These are phyloP conservation scores for Tieghemostelium lacteum DNA, from an alignment of 78 protist species.

Conservation along the genomic window DNA sequence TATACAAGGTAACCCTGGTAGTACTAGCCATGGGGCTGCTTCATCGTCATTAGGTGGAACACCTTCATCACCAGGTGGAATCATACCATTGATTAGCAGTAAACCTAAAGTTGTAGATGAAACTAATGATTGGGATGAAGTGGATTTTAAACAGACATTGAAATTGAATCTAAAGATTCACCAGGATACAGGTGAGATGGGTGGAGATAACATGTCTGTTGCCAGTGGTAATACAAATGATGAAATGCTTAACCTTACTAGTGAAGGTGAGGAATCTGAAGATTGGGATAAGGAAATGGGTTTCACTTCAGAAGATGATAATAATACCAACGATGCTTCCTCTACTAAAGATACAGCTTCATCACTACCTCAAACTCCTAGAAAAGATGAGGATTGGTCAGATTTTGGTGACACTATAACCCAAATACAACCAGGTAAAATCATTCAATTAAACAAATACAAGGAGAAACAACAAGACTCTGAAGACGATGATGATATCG, in stretches of 20 bases:
- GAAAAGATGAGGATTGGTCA: conserved; percentile 63
- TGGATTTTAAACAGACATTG: conserved; percentile 28
- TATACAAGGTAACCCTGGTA: not conserved
- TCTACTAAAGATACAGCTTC: not conserved
- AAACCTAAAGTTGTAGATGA: conserved; percentile 52
- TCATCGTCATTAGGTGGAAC: not conserved
- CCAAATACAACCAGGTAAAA: conserved; percentile 8
- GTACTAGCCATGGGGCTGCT: not conserved
- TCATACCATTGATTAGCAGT: conserved; percentile 9
- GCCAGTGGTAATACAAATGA: not conserved
- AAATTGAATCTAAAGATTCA: conserved; percentile 54
- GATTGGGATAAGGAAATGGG: conserved; percentile 78
- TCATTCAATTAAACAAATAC: conserved; percentile 15
- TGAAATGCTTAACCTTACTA: too few relatives aligned
- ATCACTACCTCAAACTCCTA: conserved; percentile 33
- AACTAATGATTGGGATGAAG: conserved; percentile 72
- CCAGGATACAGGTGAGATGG: conserved; percentile 22
- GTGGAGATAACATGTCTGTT: not conserved
- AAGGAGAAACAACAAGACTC: not conserved
- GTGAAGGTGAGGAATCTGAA: too few relatives aligned
- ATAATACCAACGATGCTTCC: not conserved
- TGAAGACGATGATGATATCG: conserved; percentile 58
- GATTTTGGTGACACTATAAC: conserved; percentile 36
- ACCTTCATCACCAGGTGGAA: conserved; percentile 15
- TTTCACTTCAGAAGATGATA: conserved; percentile 56